Evolutionary conservation across 2,329 filamentous ascomycete species (phyloP), one percentile per base, ranked within the genome.

Genomic region (Apiospora phragmitis): DNA sequence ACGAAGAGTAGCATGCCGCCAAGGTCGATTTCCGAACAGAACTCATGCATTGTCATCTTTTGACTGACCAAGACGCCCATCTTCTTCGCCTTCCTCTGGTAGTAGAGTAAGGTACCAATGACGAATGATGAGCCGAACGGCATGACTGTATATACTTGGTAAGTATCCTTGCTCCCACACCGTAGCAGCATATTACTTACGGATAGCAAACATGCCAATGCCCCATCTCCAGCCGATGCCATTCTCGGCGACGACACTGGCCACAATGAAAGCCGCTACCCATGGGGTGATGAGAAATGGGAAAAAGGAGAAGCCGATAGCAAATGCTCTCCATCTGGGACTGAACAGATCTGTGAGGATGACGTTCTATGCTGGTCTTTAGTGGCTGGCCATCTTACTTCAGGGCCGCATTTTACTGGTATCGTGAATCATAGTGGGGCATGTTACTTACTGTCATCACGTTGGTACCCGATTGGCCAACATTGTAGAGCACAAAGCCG

Each of bases 291-390:
- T 70, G 24, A 79, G 72, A 55, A 79, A 79, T 1, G 78, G 77
- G 8, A 87, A 69, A 83, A 86, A 76, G 82, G 79, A 62, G 81
- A 89, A 9, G 78, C 85, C 79, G 82, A 87, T 69, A 85, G 78
- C 72, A 82, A 79, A 87, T 80, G 76, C 89, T 84, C 75, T 86
- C 80, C 71, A 90, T 73, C 81, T 87, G 79, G 76, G 78, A 0
- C 79, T 81, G 5, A 88, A 90, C n/a, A 89, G 85, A 76, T 92
- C 90, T 1, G 89, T 88, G 55, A 91, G 86, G 74, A 91, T 89
- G 68, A 92, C 88, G 73, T 91, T 88, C 74, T 89, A n/a, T 59
- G 26, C 1, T 14, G 3, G 0, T 8, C 26, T 38, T 62, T 62
- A 62, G 55, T 38, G 5, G 7, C 32, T 35, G 32, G n/a, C 7